Percentiles rank a stretch among this genome's conserved stretches.
Conservation (phyloP, 345 rosid species). For the Abelmoschus esculentus region DNA sequence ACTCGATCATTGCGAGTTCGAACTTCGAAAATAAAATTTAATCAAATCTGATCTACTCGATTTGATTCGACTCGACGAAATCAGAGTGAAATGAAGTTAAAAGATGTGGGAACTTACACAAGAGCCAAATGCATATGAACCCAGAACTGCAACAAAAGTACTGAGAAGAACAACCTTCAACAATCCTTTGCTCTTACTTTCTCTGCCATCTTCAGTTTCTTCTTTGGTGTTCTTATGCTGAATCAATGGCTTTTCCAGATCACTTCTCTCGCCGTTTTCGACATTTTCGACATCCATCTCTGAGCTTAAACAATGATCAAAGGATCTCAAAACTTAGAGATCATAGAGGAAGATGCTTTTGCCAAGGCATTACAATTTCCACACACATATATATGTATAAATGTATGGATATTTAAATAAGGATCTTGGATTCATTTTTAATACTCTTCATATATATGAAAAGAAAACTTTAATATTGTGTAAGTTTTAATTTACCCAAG, state of each 20-base stretch:
- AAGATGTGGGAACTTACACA: constrained; percentile 40
- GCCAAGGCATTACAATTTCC: too few species aligned
- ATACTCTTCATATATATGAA: too few species aligned
- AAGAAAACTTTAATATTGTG: too few species aligned
- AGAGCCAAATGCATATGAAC: constrained; percentile 70
- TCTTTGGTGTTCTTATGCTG: constrained; percentile 2
- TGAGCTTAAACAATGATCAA: not conserved
- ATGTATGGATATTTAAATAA: too few species aligned
- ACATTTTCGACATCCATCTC: constrained; percentile 28
- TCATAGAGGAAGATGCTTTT: not conserved
- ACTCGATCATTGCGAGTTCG: too few species aligned
- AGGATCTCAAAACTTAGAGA: not conserved
- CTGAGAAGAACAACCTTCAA: constrained; percentile 63
- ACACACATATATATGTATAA: too few species aligned
- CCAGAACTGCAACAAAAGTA: constrained; percentile 74
- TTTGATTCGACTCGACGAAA: too few species aligned
- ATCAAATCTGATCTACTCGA: too few species aligned
- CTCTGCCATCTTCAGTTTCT: not conserved
- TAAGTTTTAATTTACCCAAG: too few species aligned
- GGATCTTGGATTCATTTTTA: too few species aligned
- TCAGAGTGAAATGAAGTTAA: too few species aligned
- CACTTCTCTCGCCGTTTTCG: constrained; percentile 13
- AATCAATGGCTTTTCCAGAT: constrained; percentile 25
- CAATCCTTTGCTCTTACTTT: constrained; percentile 22
- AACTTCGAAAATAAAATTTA: too few species aligned